A percentile compares a stretch with the other conserved stretches of the same genome.
Conservation (phyloP, 148 eudicot genomes). For the Rhododendron vialii region DNA sequence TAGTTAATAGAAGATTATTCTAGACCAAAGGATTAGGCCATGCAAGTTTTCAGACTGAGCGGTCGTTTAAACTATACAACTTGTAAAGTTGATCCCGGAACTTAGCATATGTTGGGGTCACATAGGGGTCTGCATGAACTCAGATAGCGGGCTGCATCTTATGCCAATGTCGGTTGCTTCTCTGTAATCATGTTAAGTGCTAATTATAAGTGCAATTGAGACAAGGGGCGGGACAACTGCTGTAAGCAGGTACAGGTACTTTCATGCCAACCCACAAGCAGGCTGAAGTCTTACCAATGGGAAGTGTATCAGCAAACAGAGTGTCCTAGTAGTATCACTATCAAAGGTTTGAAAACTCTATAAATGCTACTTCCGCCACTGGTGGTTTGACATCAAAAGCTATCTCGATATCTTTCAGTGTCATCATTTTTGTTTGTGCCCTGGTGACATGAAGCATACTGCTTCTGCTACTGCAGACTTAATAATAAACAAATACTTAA, state of each 20-base stretch:
- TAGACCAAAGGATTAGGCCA: neutral
- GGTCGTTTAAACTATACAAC: neutral
- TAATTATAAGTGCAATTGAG: neutral
- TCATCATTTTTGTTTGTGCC: neutral
- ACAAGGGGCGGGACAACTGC: neutral
- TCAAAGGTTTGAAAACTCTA: neutral
- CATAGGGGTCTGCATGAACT: neutral
- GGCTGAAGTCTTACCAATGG: neutral
- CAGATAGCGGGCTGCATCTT: neutral
- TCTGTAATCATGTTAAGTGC: neutral
- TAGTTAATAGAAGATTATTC: neutral
- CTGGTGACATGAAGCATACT: neutral
- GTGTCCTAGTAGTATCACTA: neutral
- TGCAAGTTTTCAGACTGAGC: neutral
- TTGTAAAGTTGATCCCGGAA: neutral
- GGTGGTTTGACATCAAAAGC: neutral
- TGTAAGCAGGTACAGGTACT: neutral
- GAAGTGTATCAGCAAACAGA: neutral
- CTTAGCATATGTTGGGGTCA: neutral
- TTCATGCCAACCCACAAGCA: neutral
- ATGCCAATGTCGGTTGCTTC: neutral
- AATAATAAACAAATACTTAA: neutral
- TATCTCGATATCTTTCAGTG: neutral
- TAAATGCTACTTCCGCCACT: neutral
- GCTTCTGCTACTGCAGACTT: neutral